These are phyloP conservation scores for Eucalyptus decipiens DNA, from an alignment of 345 rosid genomes.

Conservation along the genomic window DNA sequence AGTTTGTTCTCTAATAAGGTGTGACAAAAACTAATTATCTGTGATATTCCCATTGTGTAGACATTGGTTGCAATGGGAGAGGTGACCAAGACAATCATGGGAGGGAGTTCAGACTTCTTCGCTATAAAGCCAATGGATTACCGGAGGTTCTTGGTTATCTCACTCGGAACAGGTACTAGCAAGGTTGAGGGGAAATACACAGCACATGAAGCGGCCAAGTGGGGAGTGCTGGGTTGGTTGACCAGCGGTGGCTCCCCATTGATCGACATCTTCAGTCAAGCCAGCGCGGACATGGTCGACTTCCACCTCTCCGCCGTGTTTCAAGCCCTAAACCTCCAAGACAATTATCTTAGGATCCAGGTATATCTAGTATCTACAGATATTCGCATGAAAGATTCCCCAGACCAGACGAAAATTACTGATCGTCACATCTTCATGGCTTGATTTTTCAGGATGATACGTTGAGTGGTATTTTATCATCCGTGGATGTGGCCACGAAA, in stretches of 20 bases:
- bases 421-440: not conserved
- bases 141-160: slow-evolving; percentile 34
- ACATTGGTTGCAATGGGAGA: slow-evolving; percentile 22
- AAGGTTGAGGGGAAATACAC: slow-evolving; percentile 19
- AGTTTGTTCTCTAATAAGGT: not conserved
- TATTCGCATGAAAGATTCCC: not conserved
- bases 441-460: slow-evolving; percentile 38
- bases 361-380: not conserved
- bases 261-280: slow-evolving; percentile 44
- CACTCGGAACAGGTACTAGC: slow-evolving; percentile 41
- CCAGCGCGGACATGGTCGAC: slow-evolving; percentile 61
- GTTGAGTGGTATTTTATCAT: slow-evolving; percentile 30
- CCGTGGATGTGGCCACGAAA: slow-evolving; percentile 51
- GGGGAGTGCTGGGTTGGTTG: slow-evolving; percentile 68
- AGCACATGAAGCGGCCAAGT: slow-evolving; percentile 32
- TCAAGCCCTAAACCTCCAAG: slow-evolving; percentile 25
- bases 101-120: slow-evolving; percentile 21
- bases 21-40: not conserved
- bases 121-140: slow-evolving; percentile 35
- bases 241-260: slow-evolving; percentile 32
- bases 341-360: slow-evolving; percentile 40
- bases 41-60: not conserved
- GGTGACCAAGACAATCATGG: slow-evolving; percentile 20
- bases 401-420: not conserved
- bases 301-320: slow-evolving; percentile 38